Base-by-base conservation (phyloP, 1,139 yeast genomes). In the Yamadazyma triangularis region DNA sequence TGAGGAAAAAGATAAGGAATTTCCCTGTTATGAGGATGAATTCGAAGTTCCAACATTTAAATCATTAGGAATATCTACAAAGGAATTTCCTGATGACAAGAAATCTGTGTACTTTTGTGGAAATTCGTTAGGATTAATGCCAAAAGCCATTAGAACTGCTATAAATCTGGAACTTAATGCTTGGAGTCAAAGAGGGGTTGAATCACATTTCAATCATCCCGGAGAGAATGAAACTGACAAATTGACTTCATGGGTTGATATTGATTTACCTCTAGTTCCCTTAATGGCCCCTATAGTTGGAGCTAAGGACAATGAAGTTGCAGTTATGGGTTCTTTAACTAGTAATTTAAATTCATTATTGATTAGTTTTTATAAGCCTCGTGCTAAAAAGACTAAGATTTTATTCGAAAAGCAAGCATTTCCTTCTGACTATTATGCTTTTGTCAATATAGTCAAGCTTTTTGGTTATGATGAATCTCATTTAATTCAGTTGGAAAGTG, bases 41-140 rank as follows among this genome's bases (percentile, higher is more conserved):
- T 82, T 82, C 47, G 65, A 59, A 23, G 53, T 79, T 21, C 93
- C 93, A 4, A 79, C 86, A 0, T 64, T 73, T 40, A 49, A 52
- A 29, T 66, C 82, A 0, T 52, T 81, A 31, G 84, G 78, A 1
- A 56, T 73, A 14, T 13, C 35, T 2, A 37, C 39, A 20, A 38
- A 41, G 12, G 34, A 47, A 23, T 52, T 50, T 13, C 36, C 36
- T 2, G 36, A 44, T 10, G 46, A 50, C 15, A 43, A 60, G 18
- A 41, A 58, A 37, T 50, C 70, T 13, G 66, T 77, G 19, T 85
- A 89, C 51, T 64, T 89, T 32, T 86, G 95, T 56, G 97, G 97
- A 4, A 88, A 89, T 58, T 87, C 96, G 7, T 71, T 89, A 7
- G 97, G 97, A 0, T 60, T 89, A 36, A 84, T 87, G 93, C 96